Evolutionary conservation across 148 eudicot species (phyloP).

Genomic region (Rhododendron molle): DNA sequence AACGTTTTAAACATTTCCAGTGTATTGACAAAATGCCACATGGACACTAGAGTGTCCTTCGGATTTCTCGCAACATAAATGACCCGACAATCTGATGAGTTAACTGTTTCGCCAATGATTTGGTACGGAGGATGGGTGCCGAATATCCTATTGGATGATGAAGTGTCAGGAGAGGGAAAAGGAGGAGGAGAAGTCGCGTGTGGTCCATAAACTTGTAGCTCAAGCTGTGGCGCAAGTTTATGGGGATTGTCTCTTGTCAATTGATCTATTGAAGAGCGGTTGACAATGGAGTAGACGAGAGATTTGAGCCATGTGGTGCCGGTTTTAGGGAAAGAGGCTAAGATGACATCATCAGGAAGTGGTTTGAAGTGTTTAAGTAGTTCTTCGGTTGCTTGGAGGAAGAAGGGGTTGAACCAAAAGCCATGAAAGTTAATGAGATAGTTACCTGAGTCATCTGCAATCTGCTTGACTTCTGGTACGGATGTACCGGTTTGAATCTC

Average conservation of each 20-base stretch:
- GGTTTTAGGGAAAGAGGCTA: slow-evolving; percentile 13
- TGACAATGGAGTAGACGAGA: not conserved
- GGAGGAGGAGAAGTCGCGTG: not conserved
- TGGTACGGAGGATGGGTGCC: slow-evolving; percentile 27
- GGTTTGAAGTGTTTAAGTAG: slow-evolving; percentile 14
- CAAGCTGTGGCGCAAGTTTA: not conserved
- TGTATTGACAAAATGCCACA: no score
- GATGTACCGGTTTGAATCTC: not conserved
- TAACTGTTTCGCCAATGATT: not conserved
- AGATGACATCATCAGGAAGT: slow-evolving; percentile 13
- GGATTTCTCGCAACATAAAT: no score
- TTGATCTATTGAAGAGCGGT: not conserved
- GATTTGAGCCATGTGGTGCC: not conserved
- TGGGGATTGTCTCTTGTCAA: not conserved
- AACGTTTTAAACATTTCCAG: not conserved
- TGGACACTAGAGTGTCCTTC: no score
- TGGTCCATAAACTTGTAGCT: not conserved
- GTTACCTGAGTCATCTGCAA: not conserved
- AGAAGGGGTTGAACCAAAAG: slow-evolving; percentile 15
- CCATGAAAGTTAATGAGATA: not conserved
- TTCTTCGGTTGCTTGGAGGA: slow-evolving; percentile 15
- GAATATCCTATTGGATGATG: slow-evolving; percentile 18
- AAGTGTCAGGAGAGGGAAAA: not conserved
- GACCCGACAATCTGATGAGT: no score
- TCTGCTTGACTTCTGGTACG: not conserved